Evolutionary conservation across 176 grass and related monocot genomes (phyloP), one percentile per base, ranked within the genome.

Genomic region (Microstegium vimineum): DNA sequence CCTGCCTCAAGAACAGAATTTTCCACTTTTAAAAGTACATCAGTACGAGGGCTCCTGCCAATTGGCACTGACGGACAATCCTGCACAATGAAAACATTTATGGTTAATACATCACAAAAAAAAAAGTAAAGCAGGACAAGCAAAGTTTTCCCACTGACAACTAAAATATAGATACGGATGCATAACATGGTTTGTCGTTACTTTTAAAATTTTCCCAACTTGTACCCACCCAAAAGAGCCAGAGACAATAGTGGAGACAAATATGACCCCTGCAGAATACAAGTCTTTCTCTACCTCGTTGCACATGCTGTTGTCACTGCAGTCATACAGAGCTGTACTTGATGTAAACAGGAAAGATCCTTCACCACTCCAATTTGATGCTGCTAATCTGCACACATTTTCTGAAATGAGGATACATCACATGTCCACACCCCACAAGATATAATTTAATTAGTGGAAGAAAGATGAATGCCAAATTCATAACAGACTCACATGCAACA

Each of bases 321-420:
- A 88, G 76, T 99, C 93, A 89, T 90, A 95, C 12, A 86, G 71
- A 75, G 89, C 91, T 62, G 93, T 88, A 74, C 96, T 95, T 33
- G 96, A 99, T 67, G 96, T 93, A 80, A 99, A 95, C 67, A 99
- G 31, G 73, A 99, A 99, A 73, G 88, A 91, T 63, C 96, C 96
- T 89, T 93, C 93, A 69, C 91, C 83, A 6, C 36, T 99, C 96
- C 96, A 99, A 72, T 95, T 99, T 70, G 93, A 95, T 59, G 89
- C 72, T 60, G 92, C 93, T 54, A 83, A 54, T 89, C 96, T 95
- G 89, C 86, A 93, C 4, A 10, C 28, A 82, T 73, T 82, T 82
- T 40, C 28, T 76, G 45, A 86, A 77, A 78, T 78, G 40, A 86
- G 66, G 23, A 74, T 77, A 45, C 30, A 66, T 66, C n/a, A 86